phyloP scores from a whole-genome alignment of 1,139 yeast genomes.

The Suhomyces bolitotheri region DNA sequence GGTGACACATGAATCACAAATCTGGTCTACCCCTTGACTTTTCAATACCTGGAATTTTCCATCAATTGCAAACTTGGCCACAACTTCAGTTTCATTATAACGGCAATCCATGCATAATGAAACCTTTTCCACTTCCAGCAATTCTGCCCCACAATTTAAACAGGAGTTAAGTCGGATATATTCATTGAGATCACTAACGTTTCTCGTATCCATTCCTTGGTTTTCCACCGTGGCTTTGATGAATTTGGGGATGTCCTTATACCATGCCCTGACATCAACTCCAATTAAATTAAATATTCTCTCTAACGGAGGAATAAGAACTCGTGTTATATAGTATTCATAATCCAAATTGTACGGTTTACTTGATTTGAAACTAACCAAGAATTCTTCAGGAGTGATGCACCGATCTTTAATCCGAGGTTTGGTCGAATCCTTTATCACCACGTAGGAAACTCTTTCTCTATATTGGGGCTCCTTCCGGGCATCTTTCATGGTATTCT shows the following conservation, averaged over 20 bases:
- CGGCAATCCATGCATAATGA: conserved; percentile 27
- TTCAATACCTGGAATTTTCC: conserved; percentile 18
- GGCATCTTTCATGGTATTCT: conserved; percentile 61
- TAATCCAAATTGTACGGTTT: conserved; percentile 60
- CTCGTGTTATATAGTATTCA: conserved; percentile 81
- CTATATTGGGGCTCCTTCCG: conserved; percentile 82
- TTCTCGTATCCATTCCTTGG: conserved; percentile 7
- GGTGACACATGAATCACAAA: conserved; percentile 31
- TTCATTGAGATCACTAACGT: conserved; percentile 4
- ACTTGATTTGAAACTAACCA: conserved; percentile 37
- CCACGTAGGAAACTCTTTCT: conserved; percentile 87
- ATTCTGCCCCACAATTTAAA: conserved; percentile 26
- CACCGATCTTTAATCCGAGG: conserved; percentile 76
- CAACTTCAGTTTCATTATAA: conserved; percentile 21
- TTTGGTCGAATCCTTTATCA: conserved; percentile 65
- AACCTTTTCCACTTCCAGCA: not conserved
- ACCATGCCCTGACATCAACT: conserved; percentile 78
- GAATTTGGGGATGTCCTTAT: conserved; percentile 61
- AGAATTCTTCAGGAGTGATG: conserved; percentile 71
- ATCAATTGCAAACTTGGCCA: conserved; percentile 21
- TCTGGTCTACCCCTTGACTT: conserved; percentile 15
- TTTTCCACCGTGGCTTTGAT: conserved; percentile 10
- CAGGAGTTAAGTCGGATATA: conserved; percentile 25
- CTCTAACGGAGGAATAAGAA: conserved; percentile 85
- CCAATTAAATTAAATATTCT: conserved; percentile 82